Base-by-base conservation (phyloP, 2,329 filamentous ascomycete genomes). In the Hypomyces perniciosus region DNA sequence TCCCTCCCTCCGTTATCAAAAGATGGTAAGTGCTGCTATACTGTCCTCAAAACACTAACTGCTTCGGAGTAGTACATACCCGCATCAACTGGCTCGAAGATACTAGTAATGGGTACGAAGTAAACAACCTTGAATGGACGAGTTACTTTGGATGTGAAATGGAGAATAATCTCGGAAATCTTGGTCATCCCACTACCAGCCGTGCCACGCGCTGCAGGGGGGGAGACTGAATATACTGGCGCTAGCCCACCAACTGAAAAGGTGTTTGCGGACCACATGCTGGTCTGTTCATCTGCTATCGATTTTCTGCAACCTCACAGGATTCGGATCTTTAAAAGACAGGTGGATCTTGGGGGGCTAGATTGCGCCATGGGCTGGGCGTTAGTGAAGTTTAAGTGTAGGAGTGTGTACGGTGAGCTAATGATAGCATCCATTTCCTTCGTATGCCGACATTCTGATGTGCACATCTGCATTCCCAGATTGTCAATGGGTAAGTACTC, bases 151-250 rank as follows among this genome's bases (percentile, higher is more conserved):
- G 48, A 50, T 41, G 34, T 34, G 48, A 50, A 44, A 42, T 41
- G 40, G 48, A 45, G 41, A 51, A 40, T 48, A 52, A 52, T 52
- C 45, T 52, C 50, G 50, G 50, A 52, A 52, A 52, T 52, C 50
- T 52, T 52, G 50, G 50, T 52, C 30, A 48, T 20, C 20, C 20
- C 20, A 20, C 20, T 48, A 52, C 45, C 50, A 52, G 41, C 50
- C 50, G 50, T 52, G 50, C 45, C 50, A 52, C 50, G 50, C 50
- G 37, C 41, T 48, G 45, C 38, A 40, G 34, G 44, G 50, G 50
- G 50, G 37, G 43, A 40, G 48, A 35, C 12, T 8, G 2, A 8
- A 35, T 39, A 45, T 30, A 44, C 50, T 40, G 48, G 31, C 50
- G 50, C 50, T 52, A 52, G 42, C 26, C 29, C 34, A 34, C 46